Percentiles rank a stretch among this genome's conserved stretches.
phyloP scores from a whole-genome alignment of 2,329 filamentous ascomycete genomes.

The Cladobotryum protrusum region DNA sequence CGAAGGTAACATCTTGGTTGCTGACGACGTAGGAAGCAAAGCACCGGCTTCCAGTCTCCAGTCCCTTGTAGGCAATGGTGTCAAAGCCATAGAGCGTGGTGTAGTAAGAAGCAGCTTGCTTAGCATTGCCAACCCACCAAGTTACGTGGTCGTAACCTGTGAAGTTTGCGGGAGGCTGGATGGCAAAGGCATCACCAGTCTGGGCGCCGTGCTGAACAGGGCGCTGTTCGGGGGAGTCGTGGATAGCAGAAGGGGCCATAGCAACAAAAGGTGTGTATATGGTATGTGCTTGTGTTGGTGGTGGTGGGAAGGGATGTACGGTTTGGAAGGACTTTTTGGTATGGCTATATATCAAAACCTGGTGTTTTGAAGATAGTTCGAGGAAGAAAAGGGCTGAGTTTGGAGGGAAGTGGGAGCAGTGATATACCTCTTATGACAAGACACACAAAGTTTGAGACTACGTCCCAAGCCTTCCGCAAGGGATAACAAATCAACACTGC shows the following conservation, averaged over 20 bases:
- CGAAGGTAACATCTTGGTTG: constrained; percentile 71
- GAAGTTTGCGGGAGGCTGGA: constrained; percentile 54
- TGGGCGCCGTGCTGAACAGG: constrained; percentile 33
- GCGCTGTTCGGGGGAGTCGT: constrained; percentile 41
- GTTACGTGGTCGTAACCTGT: constrained; percentile 87
- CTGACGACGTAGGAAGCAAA: constrained; percentile 78
- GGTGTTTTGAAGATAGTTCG: background rate
- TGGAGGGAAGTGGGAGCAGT: background rate
- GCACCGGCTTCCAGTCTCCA: constrained; percentile 79
- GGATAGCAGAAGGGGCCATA: constrained; percentile 57
- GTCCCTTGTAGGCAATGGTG: constrained; percentile 73
- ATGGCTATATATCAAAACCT: background rate
- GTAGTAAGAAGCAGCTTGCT: constrained; percentile 89
- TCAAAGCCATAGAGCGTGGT: constrained; percentile 80
- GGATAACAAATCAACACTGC: too few relatives aligned
- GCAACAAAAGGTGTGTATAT: constrained; percentile 8
- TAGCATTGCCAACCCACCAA: constrained; percentile 96
- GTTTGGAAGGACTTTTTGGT: background rate
- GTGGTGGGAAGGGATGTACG: background rate
- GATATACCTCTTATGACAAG: background rate
- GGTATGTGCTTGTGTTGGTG: background rate
- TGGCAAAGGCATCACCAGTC: constrained; percentile 44
- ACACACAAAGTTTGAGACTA: too few relatives aligned
- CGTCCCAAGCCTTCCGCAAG: too few relatives aligned
- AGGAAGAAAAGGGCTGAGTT: background rate